phyloP scores from a whole-genome alignment of 768 basidiomycete species.

The Podaxis pistillaris region DNA sequence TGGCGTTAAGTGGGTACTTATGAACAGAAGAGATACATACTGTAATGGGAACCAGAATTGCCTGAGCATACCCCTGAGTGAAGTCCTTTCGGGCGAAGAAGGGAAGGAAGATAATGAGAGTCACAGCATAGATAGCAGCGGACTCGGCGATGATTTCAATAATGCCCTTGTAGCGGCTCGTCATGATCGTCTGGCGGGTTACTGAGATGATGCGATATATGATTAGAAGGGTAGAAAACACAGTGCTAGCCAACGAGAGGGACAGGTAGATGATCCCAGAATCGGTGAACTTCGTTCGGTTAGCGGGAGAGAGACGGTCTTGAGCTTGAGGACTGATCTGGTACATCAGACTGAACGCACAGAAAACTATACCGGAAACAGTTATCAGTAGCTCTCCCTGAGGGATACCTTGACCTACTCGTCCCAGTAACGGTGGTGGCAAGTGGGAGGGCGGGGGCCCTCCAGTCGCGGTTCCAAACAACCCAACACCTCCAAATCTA shows the following conservation, averaged over 20 bases:
- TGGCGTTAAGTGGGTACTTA: not conserved
- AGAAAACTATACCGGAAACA: not conserved
- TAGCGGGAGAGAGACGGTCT: not conserved
- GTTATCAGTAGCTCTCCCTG: not conserved
- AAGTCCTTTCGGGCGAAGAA: slow-evolving; percentile 5
- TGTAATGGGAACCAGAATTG: slow-evolving; percentile 8
- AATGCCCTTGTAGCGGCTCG: slow-evolving; percentile 1
- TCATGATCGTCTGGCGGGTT: not conserved
- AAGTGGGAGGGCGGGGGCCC: not conserved
- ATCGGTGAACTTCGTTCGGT: slow-evolving; percentile 3
- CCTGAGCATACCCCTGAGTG: slow-evolving; percentile 10
- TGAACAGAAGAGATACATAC: not conserved
- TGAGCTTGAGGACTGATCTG: slow-evolving; percentile 5
- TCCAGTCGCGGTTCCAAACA: slow-evolving; percentile 8
- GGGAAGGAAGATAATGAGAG: slow-evolving; percentile 7
- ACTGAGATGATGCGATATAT: slow-evolving; percentile 4
- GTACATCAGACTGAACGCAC: slow-evolving; percentile 1
- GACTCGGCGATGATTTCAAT: slow-evolving; percentile 7
- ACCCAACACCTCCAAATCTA: slow-evolving; percentile 13
- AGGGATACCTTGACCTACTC: not conserved
- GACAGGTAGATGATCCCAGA: slow-evolving; percentile 4
- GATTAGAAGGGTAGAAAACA: slow-evolving; percentile 3
- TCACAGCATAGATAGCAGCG: slow-evolving; percentile 9
- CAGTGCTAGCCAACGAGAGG: slow-evolving; percentile 2
- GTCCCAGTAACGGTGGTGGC: not conserved